These are phyloP conservation scores for Phytophthora meadii DNA, from an alignment of 352 stramenopile species.

Conservation along the genomic window DNA sequence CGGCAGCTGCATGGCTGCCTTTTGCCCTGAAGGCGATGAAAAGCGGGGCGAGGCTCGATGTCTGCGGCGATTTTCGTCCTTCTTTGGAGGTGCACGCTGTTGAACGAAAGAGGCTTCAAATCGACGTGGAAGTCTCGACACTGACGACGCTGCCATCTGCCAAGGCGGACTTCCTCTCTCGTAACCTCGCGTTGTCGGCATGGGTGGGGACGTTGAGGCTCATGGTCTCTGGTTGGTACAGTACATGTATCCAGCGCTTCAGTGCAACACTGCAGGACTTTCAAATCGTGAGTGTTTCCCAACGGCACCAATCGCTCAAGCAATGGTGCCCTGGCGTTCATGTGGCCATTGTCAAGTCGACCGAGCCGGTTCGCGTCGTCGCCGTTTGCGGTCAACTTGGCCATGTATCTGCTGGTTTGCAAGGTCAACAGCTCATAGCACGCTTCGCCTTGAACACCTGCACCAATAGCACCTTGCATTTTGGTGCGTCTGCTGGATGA, in stretches of 20 bases:
- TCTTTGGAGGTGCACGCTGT: constrained; percentile 24
- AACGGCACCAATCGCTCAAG: constrained; percentile 24
- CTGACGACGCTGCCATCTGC: constrained; percentile 33
- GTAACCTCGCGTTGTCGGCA: constrained; percentile 5
- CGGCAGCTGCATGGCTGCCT: constrained; percentile 4
- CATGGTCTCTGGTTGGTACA: constrained; percentile 19
- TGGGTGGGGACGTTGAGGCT: constrained; percentile 23
- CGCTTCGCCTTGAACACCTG: constrained; percentile 8
- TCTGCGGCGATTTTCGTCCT: constrained; percentile 17
- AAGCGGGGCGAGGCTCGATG: background rate
- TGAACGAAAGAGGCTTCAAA: constrained; percentile 14
- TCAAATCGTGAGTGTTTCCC: constrained; percentile 27
- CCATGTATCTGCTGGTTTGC: constrained; percentile 21
- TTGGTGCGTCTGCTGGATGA: constrained; percentile 19
- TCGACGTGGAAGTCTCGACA: constrained; percentile 23
- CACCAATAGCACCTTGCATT: constrained; percentile 5
- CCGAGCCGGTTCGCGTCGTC: constrained; percentile 37
- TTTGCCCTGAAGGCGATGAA: constrained; percentile 1
- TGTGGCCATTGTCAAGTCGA: constrained; percentile 3
- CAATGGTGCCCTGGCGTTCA: constrained; percentile 16
- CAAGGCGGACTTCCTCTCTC: constrained; percentile 17
- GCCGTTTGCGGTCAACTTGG: background rate
- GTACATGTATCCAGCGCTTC: constrained; percentile 14
- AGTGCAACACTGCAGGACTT: constrained; percentile 11
- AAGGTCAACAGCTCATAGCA: constrained; percentile 4